Conservation (phyloP, 306 rosid species). For the Prunus mira region DNA sequence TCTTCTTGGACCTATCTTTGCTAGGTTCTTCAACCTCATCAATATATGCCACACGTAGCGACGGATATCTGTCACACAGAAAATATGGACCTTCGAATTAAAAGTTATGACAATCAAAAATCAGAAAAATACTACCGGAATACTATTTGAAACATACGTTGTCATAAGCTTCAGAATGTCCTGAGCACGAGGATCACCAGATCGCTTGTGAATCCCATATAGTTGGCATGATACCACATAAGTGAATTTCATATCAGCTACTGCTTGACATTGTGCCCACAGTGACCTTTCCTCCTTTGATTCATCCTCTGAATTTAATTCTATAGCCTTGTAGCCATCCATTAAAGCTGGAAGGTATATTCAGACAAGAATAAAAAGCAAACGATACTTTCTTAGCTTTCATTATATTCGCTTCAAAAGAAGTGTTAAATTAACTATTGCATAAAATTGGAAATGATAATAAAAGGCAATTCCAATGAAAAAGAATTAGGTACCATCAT, state of each 20-base stretch:
- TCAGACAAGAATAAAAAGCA: constrained; percentile 12
- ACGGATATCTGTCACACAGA: constrained; percentile 68
- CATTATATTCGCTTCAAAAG: neutral
- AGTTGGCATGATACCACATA: constrained; percentile 96
- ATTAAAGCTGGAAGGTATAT: constrained; percentile 63
- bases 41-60: constrained; percentile 90
- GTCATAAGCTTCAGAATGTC: constrained; percentile 93
- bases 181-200: constrained; percentile 80
- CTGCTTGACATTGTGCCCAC: constrained; percentile 93
- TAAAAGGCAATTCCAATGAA: constrained; percentile 2
- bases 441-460: neutral
- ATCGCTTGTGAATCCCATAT: constrained; percentile 89
- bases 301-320: constrained; percentile 70
- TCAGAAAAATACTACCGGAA: neutral
- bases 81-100: constrained; percentile 13
- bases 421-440: constrained; percentile 1
- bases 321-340: constrained; percentile 95
- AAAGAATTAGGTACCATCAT: constrained; percentile 54
- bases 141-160: constrained; percentile 39
- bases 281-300: constrained; percentile 78
- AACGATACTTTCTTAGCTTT: neutral
- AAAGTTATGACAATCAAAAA: neutral
- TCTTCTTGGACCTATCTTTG: constrained; percentile 71
- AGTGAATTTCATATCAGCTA: constrained; percentile 93
- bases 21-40: constrained; percentile 94